A percentile compares a stretch with the other conserved stretches of the same genome.
Conservation (phyloP, 495 filamentous ascomycete genomes). For the Glutinoglossum americanum region DNA sequence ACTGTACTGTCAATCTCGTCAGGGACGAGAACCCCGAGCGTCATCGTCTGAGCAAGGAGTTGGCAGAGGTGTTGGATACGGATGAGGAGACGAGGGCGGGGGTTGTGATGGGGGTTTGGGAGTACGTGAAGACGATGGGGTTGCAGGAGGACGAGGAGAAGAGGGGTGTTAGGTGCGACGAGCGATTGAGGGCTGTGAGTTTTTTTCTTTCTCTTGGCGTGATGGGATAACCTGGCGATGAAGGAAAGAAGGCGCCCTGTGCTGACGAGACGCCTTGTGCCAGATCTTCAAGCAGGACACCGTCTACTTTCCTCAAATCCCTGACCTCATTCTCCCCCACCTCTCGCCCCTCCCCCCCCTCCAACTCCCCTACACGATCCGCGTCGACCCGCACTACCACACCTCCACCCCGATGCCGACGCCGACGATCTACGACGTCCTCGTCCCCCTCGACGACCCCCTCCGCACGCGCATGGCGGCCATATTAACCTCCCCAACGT, state of each 20-base stretch:
- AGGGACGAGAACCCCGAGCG: conserved; percentile 73
- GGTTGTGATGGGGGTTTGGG: conserved; percentile 77
- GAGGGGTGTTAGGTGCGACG: conserved; percentile 75
- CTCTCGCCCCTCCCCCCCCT: conserved; percentile 62
- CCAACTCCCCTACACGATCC: conserved; percentile 77
- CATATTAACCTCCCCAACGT: conserved; percentile 32
- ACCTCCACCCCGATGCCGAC: conserved; percentile 21
- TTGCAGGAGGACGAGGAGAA: conserved; percentile 88
- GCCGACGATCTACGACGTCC: conserved; percentile 67
- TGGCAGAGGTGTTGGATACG: conserved; percentile 74
- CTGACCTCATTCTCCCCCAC: conserved; percentile 51
- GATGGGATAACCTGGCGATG: too few species aligned
- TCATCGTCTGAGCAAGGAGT: conserved; percentile 49
- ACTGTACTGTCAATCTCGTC: conserved; percentile 71
- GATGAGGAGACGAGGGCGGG: conserved; percentile 70
- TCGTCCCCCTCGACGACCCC: conserved; percentile 66
- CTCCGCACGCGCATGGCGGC: conserved; percentile 42
- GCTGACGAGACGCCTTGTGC: too few species aligned
- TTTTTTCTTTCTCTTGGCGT: background rate
- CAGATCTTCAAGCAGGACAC: conserved; percentile 65
- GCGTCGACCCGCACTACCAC: conserved; percentile 74
- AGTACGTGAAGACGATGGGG: conserved; percentile 72
- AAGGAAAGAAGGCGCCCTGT: too few species aligned
- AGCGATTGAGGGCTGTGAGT: conserved; percentile 49
- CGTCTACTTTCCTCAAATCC: conserved; percentile 76